A percentile compares a stretch with the other conserved stretches of the same genome.
phyloP scores from a whole-genome alignment of 306 rosid genomes.

The Coriaria nepalensis region DNA sequence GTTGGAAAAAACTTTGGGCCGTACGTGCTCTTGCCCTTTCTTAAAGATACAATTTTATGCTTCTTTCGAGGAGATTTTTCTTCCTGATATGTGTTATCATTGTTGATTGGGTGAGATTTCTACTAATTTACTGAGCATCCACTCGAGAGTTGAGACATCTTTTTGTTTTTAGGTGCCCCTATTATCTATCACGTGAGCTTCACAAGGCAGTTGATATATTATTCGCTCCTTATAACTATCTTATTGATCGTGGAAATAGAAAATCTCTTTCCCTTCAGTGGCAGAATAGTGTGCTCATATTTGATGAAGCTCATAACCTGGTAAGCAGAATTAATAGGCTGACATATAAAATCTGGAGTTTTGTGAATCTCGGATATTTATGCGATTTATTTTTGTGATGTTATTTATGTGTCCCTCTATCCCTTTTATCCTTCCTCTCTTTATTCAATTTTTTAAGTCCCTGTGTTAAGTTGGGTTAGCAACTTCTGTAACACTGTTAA shows the following conservation, averaged over 20 bases:
- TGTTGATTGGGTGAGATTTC: conserved; percentile 16
- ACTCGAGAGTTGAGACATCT: no score
- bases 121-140: conserved; percentile 15
- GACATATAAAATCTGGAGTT: no score
- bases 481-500: conserved; percentile 4
- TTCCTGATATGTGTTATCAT: not conserved
- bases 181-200: conserved; percentile 74
- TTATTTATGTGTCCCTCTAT: conserved; percentile 14
- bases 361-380: no score
- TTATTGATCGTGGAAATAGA: conserved; percentile 61
- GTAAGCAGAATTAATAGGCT: conserved; percentile 32
- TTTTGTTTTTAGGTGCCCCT: conserved; percentile 66
- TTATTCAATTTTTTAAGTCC: not conserved
- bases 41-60: conserved; percentile 6
- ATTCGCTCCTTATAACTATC: conserved; percentile 93
- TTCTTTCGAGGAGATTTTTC: not conserved
- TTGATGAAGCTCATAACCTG: conserved; percentile 98
- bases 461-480: conserved; percentile 19
- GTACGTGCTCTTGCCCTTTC: conserved; percentile 41
- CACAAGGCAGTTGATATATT: conserved; percentile 70
- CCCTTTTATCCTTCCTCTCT: conserved; percentile 9
- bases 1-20: conserved; percentile 70
- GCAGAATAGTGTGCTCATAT: conserved; percentile 71
- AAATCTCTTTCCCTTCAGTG: conserved; percentile 41
- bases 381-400: conserved; percentile 17